These are phyloP conservation scores for Arachis monticola DNA, from an alignment of 331 rosid genomes.

Conservation along the genomic window DNA sequence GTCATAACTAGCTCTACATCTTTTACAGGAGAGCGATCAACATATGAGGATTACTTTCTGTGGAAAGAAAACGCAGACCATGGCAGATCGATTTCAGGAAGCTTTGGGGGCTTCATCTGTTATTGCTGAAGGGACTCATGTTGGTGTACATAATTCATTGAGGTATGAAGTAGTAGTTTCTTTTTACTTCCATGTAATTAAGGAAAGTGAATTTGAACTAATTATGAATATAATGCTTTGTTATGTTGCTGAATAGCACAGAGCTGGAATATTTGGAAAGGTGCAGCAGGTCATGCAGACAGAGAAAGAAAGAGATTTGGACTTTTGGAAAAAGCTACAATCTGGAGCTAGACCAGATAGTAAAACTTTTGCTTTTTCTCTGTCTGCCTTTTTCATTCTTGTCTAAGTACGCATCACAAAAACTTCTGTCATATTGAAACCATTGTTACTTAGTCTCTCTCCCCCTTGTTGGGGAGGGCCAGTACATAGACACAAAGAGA, in stretches of 20 bases:
- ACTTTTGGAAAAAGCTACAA: slow-evolving; percentile 55
- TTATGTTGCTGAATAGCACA: slow-evolving; percentile 46
- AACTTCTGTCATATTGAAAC: slow-evolving; percentile 29
- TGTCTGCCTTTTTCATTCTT: slow-evolving; percentile 21
- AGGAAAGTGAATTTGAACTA: slow-evolving; percentile 4
- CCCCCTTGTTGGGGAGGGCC: background rate
- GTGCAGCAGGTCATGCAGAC: slow-evolving; percentile 77
- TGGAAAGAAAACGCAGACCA: slow-evolving; percentile 62
- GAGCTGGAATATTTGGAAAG: slow-evolving; percentile 73
- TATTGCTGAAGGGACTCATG: slow-evolving; percentile 48
- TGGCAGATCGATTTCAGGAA: slow-evolving; percentile 79
- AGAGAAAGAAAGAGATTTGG: slow-evolving; percentile 67
- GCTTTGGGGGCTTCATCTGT: slow-evolving; percentile 64
- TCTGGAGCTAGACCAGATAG: slow-evolving; percentile 49
- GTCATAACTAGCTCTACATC: slow-evolving; percentile 6
- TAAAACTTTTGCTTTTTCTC: slow-evolving; percentile 37
- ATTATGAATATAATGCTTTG: slow-evolving; percentile 32
- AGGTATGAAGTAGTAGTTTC: slow-evolving; percentile 55
- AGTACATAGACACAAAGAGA: background rate
- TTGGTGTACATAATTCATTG: slow-evolving; percentile 50
- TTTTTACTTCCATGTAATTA: slow-evolving; percentile 16
- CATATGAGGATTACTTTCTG: slow-evolving; percentile 41
- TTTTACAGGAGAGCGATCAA: slow-evolving; percentile 52
- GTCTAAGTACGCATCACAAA: slow-evolving; percentile 27
- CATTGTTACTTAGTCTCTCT: slow-evolving; percentile 14